A percentile compares a stretch with the other conserved stretches of the same genome.
phyloP scores from a whole-genome alignment of 1,284 basidiomycete species.

The Naganishia albida region DNA sequence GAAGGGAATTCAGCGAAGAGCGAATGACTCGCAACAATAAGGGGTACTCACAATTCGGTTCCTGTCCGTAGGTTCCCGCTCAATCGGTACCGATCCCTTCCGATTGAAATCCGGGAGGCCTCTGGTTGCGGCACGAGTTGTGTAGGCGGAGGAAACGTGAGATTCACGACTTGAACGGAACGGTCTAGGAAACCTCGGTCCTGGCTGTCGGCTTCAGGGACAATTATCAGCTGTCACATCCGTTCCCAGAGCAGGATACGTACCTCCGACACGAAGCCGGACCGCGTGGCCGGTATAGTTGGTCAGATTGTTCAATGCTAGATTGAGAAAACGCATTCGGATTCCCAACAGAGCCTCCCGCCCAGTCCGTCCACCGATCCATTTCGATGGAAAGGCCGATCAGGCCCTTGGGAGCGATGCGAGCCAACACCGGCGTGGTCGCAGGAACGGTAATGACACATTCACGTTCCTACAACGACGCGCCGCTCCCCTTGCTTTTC shows the following conservation, averaged over 20 bases:
- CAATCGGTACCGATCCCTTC: conserved; percentile 62
- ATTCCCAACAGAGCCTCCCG: conserved; percentile 33
- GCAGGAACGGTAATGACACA: too few species aligned
- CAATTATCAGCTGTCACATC: not conserved
- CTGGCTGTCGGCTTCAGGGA: conserved; percentile 35
- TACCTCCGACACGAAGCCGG: conserved; percentile 34
- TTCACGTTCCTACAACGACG: too few species aligned
- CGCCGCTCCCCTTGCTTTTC: too few species aligned
- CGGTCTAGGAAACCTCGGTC: conserved; percentile 35
- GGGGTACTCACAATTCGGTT: too few species aligned
- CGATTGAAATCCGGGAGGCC: conserved; percentile 61
- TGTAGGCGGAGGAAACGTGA: conserved; percentile 59
- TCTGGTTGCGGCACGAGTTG: conserved; percentile 64
- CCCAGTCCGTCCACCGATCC: conserved; percentile 37
- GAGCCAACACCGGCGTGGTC: too few species aligned
- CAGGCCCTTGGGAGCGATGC: not conserved
- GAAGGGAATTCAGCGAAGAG: too few species aligned
- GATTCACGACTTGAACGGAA: conserved; percentile 29
- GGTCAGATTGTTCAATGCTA: conserved; percentile 34
- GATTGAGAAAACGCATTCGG: conserved; percentile 36
- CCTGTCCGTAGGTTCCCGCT: conserved; percentile 59
- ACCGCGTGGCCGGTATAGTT: conserved; percentile 34
- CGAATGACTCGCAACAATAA: too few species aligned
- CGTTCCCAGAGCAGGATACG: not conserved
- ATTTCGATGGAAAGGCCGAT: conserved; percentile 37